Percentiles rank a stretch among this genome's conserved stretches.
Conservation (phyloP, 2,329 filamentous ascomycete genomes). For the Arthrobotrys entomopaga region DNA sequence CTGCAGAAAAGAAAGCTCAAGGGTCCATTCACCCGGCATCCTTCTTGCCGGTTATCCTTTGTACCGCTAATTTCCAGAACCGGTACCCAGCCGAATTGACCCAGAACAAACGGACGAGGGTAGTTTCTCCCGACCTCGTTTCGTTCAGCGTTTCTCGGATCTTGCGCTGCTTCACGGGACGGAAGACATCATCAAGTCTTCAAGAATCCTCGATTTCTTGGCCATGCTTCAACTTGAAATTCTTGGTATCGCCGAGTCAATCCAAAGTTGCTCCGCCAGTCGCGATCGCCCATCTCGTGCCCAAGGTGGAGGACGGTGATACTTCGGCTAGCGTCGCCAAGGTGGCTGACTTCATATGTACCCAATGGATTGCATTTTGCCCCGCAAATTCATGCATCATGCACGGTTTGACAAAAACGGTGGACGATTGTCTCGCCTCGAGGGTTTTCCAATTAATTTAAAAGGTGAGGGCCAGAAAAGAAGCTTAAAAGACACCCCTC, state of each 20-base stretch:
- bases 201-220: slow-evolving; percentile 10
- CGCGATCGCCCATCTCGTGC: slow-evolving; percentile 33
- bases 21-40: slow-evolving; percentile 43
- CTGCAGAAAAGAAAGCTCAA: slow-evolving; percentile 1
- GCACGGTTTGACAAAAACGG: slow-evolving; percentile 51
- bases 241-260: slow-evolving; percentile 51
- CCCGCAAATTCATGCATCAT: slow-evolving; percentile 50
- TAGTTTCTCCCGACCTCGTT: slow-evolving; percentile 21
- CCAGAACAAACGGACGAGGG: not conserved
- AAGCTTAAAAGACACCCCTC: slow-evolving; percentile 51
- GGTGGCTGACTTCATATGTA: slow-evolving; percentile 11
- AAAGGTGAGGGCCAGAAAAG: slow-evolving; percentile 35
- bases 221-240: slow-evolving; percentile 28
- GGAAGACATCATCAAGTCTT: slow-evolving; percentile 35
- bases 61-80: slow-evolving; percentile 26
- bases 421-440: slow-evolving; percentile 49
- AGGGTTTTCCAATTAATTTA: slow-evolving; percentile 35
- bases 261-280: slow-evolving; percentile 14
- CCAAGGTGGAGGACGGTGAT: slow-evolving; percentile 25
- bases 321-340: slow-evolving; percentile 48
- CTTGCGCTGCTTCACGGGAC: slow-evolving; percentile 30
- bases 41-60: slow-evolving; percentile 22
- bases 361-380: slow-evolving; percentile 14
- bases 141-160: slow-evolving; percentile 28
- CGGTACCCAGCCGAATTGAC: slow-evolving; percentile 30